A percentile compares a stretch with the other conserved stretches of the same genome.
Evolutionary conservation across 768 basidiomycete species (phyloP).

Genomic region (Mycena galopus): DNA sequence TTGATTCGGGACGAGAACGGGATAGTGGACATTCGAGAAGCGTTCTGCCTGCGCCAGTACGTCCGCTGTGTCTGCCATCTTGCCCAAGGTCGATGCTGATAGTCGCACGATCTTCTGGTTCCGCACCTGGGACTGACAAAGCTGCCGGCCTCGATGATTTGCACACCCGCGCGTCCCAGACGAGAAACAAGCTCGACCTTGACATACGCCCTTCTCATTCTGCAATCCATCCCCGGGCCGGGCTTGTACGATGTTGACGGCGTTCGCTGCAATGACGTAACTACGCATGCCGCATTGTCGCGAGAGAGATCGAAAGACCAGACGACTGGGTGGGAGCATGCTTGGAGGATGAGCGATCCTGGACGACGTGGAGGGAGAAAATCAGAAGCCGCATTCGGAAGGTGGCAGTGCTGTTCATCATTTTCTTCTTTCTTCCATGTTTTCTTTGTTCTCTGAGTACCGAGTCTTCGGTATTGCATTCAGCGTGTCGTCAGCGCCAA

Average conservation of each 20-base stretch:
- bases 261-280: constrained; percentile 48
- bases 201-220: constrained; percentile 80
- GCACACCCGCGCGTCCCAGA: constrained; percentile 75
- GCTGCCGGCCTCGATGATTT: constrained; percentile 85
- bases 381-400: no score
- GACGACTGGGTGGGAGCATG: background rate
- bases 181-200: constrained; percentile 87
- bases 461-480: no score
- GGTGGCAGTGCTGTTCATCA: no score
- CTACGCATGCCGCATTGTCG: background rate
- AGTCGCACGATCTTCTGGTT: no score
- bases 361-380: no score
- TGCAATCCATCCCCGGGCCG: constrained; percentile 93
- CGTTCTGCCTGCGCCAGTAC: constrained; percentile 74
- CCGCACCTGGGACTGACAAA: constrained; percentile 92
- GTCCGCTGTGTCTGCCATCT: constrained; percentile 98
- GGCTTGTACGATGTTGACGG: constrained; percentile 86
- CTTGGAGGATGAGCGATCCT: no score
- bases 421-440: no score
- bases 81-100: background rate
- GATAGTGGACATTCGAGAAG: constrained; percentile 70
- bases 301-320: background rate
- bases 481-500: no score
- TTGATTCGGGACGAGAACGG: constrained; percentile 86
- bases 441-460: no score